Percentiles rank a stretch among this genome's conserved stretches.
Conservation (phyloP, 371 early-diverging fungal genomes). For the Neoconidiobolus thromboides region DNA sequence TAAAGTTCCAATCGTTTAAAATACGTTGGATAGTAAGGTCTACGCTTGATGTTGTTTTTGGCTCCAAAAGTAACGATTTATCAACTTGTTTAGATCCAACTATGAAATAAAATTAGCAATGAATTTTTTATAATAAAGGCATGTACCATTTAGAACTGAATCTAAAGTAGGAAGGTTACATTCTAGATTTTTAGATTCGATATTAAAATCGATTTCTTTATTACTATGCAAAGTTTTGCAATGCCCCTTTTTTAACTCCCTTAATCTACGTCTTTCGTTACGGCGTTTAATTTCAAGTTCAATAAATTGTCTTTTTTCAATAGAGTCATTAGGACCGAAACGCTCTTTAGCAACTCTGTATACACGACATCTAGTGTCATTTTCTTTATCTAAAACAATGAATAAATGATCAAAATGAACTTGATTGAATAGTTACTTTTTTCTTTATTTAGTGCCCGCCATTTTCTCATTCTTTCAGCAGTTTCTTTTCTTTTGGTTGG, state of each 20-base stretch:
- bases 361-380: conserved; percentile 47
- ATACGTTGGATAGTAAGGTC: too few relatives aligned
- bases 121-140: too few relatives aligned
- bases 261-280: background rate
- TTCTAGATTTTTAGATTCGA: too few relatives aligned
- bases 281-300: conserved; percentile 27
- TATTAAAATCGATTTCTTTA: too few relatives aligned
- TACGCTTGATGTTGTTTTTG: too few relatives aligned
- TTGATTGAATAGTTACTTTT: conserved; percentile 13
- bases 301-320: conserved; percentile 36
- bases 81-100: too few relatives aligned
- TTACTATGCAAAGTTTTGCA: too few relatives aligned
- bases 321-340: conserved; percentile 33
- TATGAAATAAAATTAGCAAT: too few relatives aligned
- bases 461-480: conserved; percentile 33
- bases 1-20: too few relatives aligned
- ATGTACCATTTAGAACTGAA: too few relatives aligned
- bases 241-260: background rate
- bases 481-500: background rate
- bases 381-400: conserved; percentile 21
- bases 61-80: too few relatives aligned
- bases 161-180: too few relatives aligned
- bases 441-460: conserved; percentile 39
- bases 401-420: background rate
- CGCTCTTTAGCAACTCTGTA: conserved; percentile 40